Conservation (phyloP, 352 stramenopile genomes). For the Phytophthora cryptogea region DNA sequence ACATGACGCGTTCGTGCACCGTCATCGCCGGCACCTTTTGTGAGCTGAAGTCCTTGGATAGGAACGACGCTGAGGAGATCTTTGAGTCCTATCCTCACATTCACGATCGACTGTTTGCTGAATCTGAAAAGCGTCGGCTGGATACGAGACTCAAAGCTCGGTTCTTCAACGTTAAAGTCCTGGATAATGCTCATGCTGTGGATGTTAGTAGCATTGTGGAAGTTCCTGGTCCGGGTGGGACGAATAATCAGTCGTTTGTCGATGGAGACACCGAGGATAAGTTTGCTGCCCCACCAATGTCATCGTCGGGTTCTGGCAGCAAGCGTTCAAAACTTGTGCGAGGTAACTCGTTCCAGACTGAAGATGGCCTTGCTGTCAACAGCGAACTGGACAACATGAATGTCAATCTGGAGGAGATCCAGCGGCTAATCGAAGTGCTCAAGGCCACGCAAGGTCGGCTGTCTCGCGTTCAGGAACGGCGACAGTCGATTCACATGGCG, state of each 20-base stretch:
- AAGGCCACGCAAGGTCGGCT: slow-evolving; percentile 43
- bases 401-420: slow-evolving; percentile 46
- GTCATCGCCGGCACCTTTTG: slow-evolving; percentile 65
- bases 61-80: slow-evolving; percentile 55
- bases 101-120: slow-evolving; percentile 57
- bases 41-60: slow-evolving; percentile 58
- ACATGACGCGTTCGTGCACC: slow-evolving; percentile 64
- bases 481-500: slow-evolving; percentile 47
- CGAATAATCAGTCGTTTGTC: slow-evolving; percentile 43
- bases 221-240: slow-evolving; percentile 26
- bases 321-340: slow-evolving; percentile 31
- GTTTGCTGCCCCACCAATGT: slow-evolving; percentile 3
- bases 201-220: slow-evolving; percentile 62
- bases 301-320: slow-evolving; percentile 19
- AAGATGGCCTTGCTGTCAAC: slow-evolving; percentile 46
- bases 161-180: slow-evolving; percentile 63
- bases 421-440: slow-evolving; percentile 45
- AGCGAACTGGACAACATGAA: slow-evolving; percentile 57
- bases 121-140: slow-evolving; percentile 53
- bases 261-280: slow-evolving; percentile 32
- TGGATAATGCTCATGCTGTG: slow-evolving; percentile 68
- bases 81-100: slow-evolving; percentile 68
- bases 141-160: slow-evolving; percentile 53
- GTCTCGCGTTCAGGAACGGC: slow-evolving; percentile 45
- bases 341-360: slow-evolving; percentile 46